Evolutionary conservation across 2,329 filamentous ascomycete species (phyloP).

Genomic region (Colletotrichum noveboracense): DNA sequence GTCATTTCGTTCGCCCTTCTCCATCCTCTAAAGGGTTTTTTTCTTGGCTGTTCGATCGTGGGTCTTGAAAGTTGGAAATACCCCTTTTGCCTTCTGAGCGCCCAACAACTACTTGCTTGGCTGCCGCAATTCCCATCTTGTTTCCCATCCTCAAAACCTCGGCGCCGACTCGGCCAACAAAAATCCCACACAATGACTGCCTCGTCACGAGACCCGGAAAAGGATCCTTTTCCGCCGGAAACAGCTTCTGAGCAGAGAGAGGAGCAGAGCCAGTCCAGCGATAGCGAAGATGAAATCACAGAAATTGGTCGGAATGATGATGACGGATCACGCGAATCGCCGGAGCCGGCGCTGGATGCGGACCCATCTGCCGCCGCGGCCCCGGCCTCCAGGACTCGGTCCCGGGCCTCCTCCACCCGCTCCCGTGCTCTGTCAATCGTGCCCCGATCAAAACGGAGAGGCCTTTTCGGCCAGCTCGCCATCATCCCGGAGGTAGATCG

Average conservation of each 20-base stretch:
- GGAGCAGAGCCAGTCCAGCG: slow-evolving; percentile 8
- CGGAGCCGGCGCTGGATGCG: not conserved
- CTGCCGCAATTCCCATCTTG: not conserved
- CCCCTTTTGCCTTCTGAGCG: not conserved
- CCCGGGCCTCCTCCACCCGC: slow-evolving; percentile 42
- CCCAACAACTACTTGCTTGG: not conserved
- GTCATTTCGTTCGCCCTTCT: slow-evolving; percentile 1
- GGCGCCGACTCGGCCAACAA: slow-evolving; percentile 13
- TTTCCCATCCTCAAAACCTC: not conserved
- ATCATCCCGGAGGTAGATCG: slow-evolving; percentile 80
- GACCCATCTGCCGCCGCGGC: slow-evolving; percentile 1
- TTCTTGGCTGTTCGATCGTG: not conserved
- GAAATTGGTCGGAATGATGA: not conserved
- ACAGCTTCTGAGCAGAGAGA: not conserved
- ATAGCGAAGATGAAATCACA: slow-evolving; percentile 13
- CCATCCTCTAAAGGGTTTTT: not conserved
- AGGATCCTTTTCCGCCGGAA: slow-evolving; percentile 11
- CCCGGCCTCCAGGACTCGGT: slow-evolving; percentile 26
- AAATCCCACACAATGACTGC: not conserved
- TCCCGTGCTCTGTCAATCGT: slow-evolving; percentile 45
- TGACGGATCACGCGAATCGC: not conserved
- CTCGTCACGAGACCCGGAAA: slow-evolving; percentile 16
- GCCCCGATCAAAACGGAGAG: slow-evolving; percentile 62
- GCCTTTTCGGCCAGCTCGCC: slow-evolving; percentile 73
- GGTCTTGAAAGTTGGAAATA: not conserved